These are phyloP conservation scores for Rutidosis leptorrhynchoides DNA, from an alignment of 129 eudicot species.

Conservation along the genomic window DNA sequence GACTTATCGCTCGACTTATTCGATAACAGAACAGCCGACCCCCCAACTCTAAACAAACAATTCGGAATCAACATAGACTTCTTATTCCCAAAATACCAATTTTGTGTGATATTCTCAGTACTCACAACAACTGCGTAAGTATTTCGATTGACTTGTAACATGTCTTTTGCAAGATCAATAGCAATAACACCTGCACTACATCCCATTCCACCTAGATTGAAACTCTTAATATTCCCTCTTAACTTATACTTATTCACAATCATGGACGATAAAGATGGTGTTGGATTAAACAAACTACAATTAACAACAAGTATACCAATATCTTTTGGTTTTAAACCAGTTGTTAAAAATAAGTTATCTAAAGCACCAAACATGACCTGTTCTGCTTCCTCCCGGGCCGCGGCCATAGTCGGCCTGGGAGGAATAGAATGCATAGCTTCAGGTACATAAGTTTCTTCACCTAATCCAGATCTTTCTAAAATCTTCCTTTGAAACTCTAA, in stretches of 20 bases:
- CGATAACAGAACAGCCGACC: conserved; percentile 8
- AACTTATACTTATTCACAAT: conserved; percentile 16
- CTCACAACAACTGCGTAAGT: conserved; percentile 14
- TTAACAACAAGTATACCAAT: conserved; percentile 8
- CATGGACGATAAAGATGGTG: conserved; percentile 4
- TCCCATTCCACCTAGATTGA: conserved; percentile 9
- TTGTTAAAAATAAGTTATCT: background rate
- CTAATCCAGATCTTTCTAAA: conserved; percentile 8
- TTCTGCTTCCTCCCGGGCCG: conserved; percentile 3
- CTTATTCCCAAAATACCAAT: conserved; percentile 14
- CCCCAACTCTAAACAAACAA: conserved; percentile 18
- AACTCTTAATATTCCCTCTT: conserved; percentile 11
- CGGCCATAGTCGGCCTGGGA: conserved; percentile 4
- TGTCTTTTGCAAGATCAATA: background rate
- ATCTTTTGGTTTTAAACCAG: conserved; percentile 7
- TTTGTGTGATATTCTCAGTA: conserved; percentile 8
- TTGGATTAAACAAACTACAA: conserved; percentile 16
- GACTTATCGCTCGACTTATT: conserved; percentile 2
- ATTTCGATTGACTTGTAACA: conserved; percentile 9
- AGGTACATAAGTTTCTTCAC: conserved; percentile 9
- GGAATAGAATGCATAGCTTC: conserved; percentile 12
- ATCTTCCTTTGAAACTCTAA: conserved; percentile 12
- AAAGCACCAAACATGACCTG: background rate
- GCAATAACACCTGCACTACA: conserved; percentile 15
- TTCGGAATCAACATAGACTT: conserved; percentile 10